Conservation (phyloP, 176 grass and related monocot species). For the Bromus sterilis region DNA sequence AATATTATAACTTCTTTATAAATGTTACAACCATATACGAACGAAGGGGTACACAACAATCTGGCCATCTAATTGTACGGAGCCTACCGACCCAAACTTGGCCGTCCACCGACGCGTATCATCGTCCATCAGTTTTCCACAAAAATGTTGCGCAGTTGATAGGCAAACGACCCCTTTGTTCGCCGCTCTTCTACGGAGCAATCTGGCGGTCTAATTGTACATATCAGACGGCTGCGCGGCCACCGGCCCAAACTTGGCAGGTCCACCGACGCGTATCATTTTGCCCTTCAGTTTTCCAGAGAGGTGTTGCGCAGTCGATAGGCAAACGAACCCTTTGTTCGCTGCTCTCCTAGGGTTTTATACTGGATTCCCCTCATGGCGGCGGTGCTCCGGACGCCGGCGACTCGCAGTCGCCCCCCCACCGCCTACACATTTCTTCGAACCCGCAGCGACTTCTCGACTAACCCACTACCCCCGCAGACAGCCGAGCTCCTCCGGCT, state of each 20-base stretch:
- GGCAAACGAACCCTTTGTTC: not conserved
- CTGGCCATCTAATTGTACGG: too few species aligned
- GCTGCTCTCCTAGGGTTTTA: slow-evolving; percentile 25
- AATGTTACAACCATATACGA: too few species aligned
- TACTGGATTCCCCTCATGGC: not conserved
- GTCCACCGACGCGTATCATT: too few species aligned
- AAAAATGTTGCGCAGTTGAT: not conserved
- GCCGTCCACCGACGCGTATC: too few species aligned
- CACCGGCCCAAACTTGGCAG: too few species aligned
- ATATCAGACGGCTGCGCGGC: too few species aligned
- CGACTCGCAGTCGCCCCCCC: not conserved
- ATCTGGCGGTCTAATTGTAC: too few species aligned
- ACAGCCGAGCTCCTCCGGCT: slow-evolving; percentile 39
- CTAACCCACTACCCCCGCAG: not conserved
- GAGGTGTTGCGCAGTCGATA: not conserved
- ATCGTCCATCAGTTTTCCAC: too few species aligned
- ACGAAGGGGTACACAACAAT: too few species aligned
- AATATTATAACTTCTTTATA: too few species aligned
- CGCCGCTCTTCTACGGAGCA: slow-evolving; percentile 11
- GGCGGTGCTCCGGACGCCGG: slow-evolving; percentile 22
- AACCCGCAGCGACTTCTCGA: not conserved
- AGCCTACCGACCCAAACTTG: too few species aligned
- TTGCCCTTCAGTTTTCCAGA: too few species aligned
- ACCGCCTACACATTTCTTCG: not conserved
- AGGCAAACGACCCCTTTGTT: not conserved